phyloP scores from a whole-genome alignment of 805 yeast genomes.

The Starmerella asiatica region DNA sequence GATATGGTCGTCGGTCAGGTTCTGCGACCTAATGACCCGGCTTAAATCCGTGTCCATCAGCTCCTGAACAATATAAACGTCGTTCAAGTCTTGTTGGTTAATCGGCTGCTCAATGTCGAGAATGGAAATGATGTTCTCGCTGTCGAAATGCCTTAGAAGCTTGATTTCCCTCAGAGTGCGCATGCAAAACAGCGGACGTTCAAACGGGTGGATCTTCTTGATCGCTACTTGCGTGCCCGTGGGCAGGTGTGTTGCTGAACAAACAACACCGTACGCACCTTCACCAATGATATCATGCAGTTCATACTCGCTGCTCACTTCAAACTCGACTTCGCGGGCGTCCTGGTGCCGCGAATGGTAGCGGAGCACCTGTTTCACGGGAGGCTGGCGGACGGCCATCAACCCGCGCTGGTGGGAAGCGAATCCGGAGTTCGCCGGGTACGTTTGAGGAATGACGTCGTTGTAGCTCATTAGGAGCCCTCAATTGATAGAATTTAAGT shows the following conservation, averaged over 20 bases:
- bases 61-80: constrained; percentile 70
- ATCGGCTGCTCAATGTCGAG: constrained; percentile 81
- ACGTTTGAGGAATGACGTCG: background rate
- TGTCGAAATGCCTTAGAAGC: constrained; percentile 76
- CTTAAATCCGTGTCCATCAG: constrained; percentile 98
- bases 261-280: constrained; percentile 91
- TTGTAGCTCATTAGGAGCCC: background rate
- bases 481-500: background rate
- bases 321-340: constrained; percentile 44
- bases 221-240: constrained; percentile 85
- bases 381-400: background rate
- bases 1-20: constrained; percentile 86
- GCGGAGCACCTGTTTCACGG: constrained; percentile 3
- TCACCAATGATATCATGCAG: constrained; percentile 78
- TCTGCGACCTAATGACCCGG: constrained; percentile 88
- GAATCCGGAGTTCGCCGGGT: background rate
- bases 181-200: constrained; percentile 73
- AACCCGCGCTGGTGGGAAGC: background rate
- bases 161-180: constrained; percentile 84
- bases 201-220: constrained; percentile 87
- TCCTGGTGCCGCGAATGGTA: constrained; percentile 16
- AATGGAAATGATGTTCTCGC: constrained; percentile 82
- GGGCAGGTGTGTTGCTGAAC: constrained; percentile 78
- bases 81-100: constrained; percentile 60
- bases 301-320: constrained; percentile 77